These are phyloP conservation scores for Bonia amplexicaulis DNA, from an alignment of 176 grass and related monocot species.

Conservation along the genomic window DNA sequence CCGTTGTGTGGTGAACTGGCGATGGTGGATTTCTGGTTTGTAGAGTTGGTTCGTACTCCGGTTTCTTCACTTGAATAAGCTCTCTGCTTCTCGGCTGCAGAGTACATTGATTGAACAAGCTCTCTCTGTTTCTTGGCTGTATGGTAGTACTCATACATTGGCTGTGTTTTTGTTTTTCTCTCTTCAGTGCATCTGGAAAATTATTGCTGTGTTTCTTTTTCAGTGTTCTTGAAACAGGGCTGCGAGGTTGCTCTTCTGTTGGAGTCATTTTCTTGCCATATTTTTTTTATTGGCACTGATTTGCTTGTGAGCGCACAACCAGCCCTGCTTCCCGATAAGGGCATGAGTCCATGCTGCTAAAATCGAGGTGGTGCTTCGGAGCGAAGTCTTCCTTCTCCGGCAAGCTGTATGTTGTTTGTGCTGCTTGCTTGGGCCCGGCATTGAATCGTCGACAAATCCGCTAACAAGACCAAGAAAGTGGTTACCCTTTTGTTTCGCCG, in stretches of 20 bases:
- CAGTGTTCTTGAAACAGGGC: neutral
- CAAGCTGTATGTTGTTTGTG: no score
- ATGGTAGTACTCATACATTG: neutral
- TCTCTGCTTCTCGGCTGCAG: neutral
- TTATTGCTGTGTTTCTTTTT: neutral
- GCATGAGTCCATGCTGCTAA: neutral
- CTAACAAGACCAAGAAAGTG: no score
- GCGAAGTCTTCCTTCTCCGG: no score
- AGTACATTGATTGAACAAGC: neutral
- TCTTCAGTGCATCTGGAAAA: neutral
- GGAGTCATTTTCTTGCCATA: neutral
- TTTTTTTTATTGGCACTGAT: neutral
- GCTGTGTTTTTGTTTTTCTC: neutral
- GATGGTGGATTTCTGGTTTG: neutral
- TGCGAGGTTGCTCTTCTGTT: neutral
- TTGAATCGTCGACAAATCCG: no score
- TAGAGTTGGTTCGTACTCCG: neutral
- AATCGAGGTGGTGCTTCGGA: no score
- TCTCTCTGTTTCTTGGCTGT: neutral
- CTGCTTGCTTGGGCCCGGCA: no score
- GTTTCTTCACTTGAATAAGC: neutral
- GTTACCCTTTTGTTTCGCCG: no score
- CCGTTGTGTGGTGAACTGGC: neutral
- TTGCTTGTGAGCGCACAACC: neutral
- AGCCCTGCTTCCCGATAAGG: neutral